Base-by-base conservation (phyloP, 2,329 filamentous ascomycete genomes). In the Hymenoscyphus linearis region DNA sequence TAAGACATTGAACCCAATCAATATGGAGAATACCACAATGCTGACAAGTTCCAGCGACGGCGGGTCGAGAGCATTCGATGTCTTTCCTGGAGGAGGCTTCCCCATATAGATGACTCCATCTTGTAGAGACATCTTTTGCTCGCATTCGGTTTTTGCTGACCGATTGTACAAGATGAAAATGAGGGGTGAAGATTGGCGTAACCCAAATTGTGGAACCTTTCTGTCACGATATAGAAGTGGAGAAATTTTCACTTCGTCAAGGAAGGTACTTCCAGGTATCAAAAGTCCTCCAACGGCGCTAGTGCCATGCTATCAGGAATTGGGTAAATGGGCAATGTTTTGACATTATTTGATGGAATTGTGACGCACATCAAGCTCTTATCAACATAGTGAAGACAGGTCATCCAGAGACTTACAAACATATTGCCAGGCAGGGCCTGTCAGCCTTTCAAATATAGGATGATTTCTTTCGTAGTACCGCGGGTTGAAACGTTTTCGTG, bases 11-110 rank as follows among this genome's bases (percentile, higher is more conserved):
- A 61, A 34, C 13, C 22, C 50, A 3, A 53, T 54, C 16, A 58
- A 35, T 2, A 58, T 52, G 2, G 60, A 57, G 50, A 61, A 61
- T 1, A 61, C 26, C 12, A 55, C 37, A 5, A 54, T 34, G 50
- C 60, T 61, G 27, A 61, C 16, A 22, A 55, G 5, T 34, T 56
- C 50, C 6, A 61, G 44, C 10, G 60, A 55, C 6, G 59, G 40
- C 14, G 54, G 47, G n/a, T 60, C 25, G 16, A 31, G n/a, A 4
- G 47, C 18, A 44, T 60, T 60, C 16, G 59, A 44, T 7, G 18
- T 57, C 3, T 53, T 26, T 5, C 59, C 59, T 13, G 54, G 54
- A 4, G 59, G 59, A 25, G 52, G 47, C n/a, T 52, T 4, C 9
- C 26, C 40, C 16, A 52, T 58, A n/a, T 34, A 58, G 13, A 58